These are phyloP conservation scores for Lentinula guzmanii DNA, from an alignment of 768 basidiomycete species.

Conservation along the genomic window DNA sequence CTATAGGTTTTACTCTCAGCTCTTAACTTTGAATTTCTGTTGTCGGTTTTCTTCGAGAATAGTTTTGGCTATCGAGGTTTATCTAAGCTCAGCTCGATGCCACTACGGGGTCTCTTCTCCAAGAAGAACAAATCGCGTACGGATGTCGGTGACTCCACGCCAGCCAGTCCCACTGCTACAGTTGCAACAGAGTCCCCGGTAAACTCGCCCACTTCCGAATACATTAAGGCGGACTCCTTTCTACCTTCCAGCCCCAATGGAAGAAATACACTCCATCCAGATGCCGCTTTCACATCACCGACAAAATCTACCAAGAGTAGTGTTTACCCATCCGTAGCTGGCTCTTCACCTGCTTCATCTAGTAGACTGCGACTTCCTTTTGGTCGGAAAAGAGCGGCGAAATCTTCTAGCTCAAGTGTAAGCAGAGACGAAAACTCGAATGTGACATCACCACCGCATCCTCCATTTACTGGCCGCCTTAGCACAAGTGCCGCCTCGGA, in stretches of 20 bases:
- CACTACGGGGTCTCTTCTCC: slow-evolving; percentile 8
- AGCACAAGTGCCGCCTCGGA: slow-evolving; percentile 38
- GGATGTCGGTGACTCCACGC: neutral
- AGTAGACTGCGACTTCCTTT: slow-evolving; percentile 42
- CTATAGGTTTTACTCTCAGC: neutral
- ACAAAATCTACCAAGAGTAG: neutral
- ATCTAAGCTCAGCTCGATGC: slow-evolving; percentile 1
- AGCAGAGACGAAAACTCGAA: slow-evolving; percentile 9
- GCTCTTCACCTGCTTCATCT: slow-evolving; percentile 24
- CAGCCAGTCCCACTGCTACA: neutral
- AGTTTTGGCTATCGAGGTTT: neutral
- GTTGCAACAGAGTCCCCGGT: neutral
- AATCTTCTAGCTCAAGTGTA: slow-evolving; percentile 5
- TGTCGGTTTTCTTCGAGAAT: neutral
- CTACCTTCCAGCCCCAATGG: slow-evolving; percentile 14
- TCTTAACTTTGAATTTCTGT: neutral
- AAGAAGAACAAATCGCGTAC: slow-evolving; percentile 9
- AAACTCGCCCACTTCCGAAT: slow-evolving; percentile 18
- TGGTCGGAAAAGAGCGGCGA: slow-evolving; percentile 25
- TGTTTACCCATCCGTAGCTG: slow-evolving; percentile 18
- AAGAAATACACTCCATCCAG: slow-evolving; percentile 5
- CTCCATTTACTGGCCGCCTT: slow-evolving; percentile 23
- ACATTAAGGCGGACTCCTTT: slow-evolving; percentile 20
- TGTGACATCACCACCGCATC: slow-evolving; percentile 10
- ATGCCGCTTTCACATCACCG: neutral